phyloP scores from a whole-genome alignment of 208 protist genomes.

The Crithidia brevicula region DNA sequence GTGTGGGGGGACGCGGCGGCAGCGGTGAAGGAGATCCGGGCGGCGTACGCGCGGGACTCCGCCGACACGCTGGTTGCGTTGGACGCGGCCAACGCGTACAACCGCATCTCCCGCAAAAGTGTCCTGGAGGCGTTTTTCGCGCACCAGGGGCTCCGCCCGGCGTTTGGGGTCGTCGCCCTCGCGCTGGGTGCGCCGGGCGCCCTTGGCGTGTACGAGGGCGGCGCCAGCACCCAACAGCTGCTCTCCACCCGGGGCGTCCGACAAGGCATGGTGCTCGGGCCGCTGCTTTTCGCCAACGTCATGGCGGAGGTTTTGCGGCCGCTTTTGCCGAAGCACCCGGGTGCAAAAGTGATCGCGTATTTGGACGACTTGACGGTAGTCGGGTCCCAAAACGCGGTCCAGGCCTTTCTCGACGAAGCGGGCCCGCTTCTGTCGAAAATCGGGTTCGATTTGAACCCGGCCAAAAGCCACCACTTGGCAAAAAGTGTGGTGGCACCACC shows the following conservation, averaged over 20 bases:
- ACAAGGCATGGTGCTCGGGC: conserved; percentile 43
- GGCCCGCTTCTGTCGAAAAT: conserved; percentile 12
- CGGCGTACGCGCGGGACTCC: background rate
- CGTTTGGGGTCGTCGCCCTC: conserved; percentile 26
- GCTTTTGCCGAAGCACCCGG: conserved; percentile 1
- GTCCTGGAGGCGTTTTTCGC: conserved; percentile 20
- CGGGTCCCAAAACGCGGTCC: conserved; percentile 7
- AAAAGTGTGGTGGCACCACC: too few relatives aligned
- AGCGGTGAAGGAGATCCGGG: conserved; percentile 21
- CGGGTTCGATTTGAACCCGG: conserved; percentile 35
- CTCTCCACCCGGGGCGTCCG: conserved; percentile 33
- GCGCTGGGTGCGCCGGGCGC: conserved; percentile 20
- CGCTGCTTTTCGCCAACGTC: conserved; percentile 38
- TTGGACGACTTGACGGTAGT: conserved; percentile 40
- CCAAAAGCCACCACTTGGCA: conserved; percentile 26
- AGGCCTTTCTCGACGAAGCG: conserved; percentile 19
- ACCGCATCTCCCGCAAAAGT: background rate
- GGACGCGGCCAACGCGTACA: conserved; percentile 48
- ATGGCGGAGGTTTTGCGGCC: conserved; percentile 12
- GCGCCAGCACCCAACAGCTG: background rate
- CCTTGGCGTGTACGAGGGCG: conserved; percentile 33
- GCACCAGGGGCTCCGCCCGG: background rate
- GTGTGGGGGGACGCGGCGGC: conserved; percentile 26
- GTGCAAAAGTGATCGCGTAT: conserved; percentile 29
- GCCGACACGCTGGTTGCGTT: conserved; percentile 32